Conservation (phyloP, 2,329 filamentous ascomycete species). For the Diaporthe capsici region DNA sequence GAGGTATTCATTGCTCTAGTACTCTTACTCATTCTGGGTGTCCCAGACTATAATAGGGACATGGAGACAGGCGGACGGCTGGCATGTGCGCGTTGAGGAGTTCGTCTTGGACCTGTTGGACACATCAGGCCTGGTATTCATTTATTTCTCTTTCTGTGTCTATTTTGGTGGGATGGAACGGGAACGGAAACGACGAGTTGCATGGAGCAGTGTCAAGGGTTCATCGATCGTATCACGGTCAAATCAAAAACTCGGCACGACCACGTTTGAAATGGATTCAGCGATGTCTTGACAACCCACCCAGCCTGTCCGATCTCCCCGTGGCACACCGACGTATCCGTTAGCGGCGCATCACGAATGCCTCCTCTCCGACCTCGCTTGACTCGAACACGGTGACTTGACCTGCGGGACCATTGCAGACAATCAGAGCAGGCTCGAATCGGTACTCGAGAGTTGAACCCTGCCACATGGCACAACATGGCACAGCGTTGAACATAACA, state of each 20-base stretch:
- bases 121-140: constrained; percentile 31
- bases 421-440: not conserved
- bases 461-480: not conserved
- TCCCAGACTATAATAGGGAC: constrained; percentile 33
- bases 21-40: constrained; percentile 38
- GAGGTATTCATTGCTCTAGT: constrained; percentile 26
- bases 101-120: constrained; percentile 38
- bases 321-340: constrained; percentile 23
- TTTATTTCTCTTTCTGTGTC: constrained; percentile 5
- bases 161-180: constrained; percentile 6
- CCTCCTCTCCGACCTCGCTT: not conserved
- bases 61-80: constrained; percentile 32
- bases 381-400: constrained; percentile 16
- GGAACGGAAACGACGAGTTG: constrained; percentile 35
- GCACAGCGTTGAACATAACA: not conserved
- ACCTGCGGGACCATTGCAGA: not conserved
- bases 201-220: constrained; percentile 23
- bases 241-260: constrained; percentile 32
- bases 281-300: constrained; percentile 27
- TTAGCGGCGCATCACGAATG: not conserved
- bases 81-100: constrained; percentile 35
- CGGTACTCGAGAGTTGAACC: not conserved
- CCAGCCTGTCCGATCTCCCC: constrained; percentile 16
- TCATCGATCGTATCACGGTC: constrained; percentile 32
- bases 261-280: constrained; percentile 37